Base-by-base conservation (phyloP, 495 filamentous ascomycete species). In the Penicillium desertorum region DNA sequence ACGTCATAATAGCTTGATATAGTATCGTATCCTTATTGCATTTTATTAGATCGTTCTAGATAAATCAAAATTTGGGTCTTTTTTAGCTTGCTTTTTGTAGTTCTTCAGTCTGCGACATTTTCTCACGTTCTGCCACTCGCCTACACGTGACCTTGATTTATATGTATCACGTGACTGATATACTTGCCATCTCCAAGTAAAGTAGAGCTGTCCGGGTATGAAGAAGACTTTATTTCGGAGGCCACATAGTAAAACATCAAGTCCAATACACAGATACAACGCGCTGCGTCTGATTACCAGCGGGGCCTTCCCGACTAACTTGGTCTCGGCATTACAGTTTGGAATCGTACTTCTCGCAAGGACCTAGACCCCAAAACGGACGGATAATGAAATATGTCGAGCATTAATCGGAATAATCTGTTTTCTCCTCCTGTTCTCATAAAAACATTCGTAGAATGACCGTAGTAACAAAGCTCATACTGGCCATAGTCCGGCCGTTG, bases 401-500 rank as follows among this genome's bases (percentile, higher is more conserved):
- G 2, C 12, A 9, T 6, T 34, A 5, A 44, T 9, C 23, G 4
- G 9, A 32, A 3, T 6, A 11, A 20, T 4, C 2, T 11, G 7
- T 27, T 19, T 30, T 19, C 23, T 7, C 12, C 4, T 20, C 8
- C 4, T 44, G 22, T 19, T 27, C 22, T 4, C 20, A 14, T 25
- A 55, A 20, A 41, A 39, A 55, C 17, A 39, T 54, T 32, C 32
- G 30, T 49, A 51, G 12, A 43, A 44, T 45, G 16, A 22, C 17
- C 16, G 11, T 30, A 47, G 32, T 47, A 47, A 55, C 43, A 37
- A 8, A 20, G 41, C 11, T 25, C 6, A 23, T 36, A 5, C 43
- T 57, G 54, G 47, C 46, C 47, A 34, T 57, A 51, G 34, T 57
- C 19, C 54, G 36, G 45, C 49, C 49, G 45, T 45, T 58, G 56